Evolutionary conservation across 1,139 yeast genomes (phyloP), one percentile per base, ranked within the genome.

Genomic region (Blastobotrys elegans): DNA sequence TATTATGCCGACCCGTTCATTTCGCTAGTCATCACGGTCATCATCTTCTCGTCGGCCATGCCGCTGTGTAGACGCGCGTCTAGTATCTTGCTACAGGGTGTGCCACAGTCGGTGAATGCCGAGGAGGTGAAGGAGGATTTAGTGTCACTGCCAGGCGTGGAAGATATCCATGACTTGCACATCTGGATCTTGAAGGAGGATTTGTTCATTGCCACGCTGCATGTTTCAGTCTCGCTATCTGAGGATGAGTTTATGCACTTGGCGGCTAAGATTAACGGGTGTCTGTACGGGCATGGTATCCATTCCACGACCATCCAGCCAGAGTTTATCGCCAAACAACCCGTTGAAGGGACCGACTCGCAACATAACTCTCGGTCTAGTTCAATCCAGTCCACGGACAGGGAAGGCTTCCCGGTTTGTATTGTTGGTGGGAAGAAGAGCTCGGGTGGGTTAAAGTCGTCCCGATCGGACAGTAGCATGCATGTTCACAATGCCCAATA

Each of bases 281-380:
- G 90, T 44, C 75, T 92, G 63, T 95, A 87, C 58, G 80, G 76
- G 30, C 85, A 81, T 62, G 96, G 96, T 32, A 83, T 92, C 52
- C 96, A 89, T 59, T 84, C 95, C 36, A 96, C 94, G 18, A 92
- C 98, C 1, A 90, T 92, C 44, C 98, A 92, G 67, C 97, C 97
- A 0, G 97, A 90, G 69, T 89, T 81, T 47, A 39, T 47, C 22
- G 10, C 24, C 8, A 11, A 5, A 27, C 16, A 29, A n/a, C n/a
- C n/a, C n/a, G n/a, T n/a, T n/a, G n/a, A n/a, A n/a, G n/a, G n/a
- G n/a, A 21, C 38, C 24, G 31, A 41, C 10, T 6, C 26, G 14
- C 17, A 36, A 6, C n/a, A 16, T 5, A 34, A 24, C 11, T 36
- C 43, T 7, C 16, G 39, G 8, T 8, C 46, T 4, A 21, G 40